These are phyloP conservation scores for grape (Vitis vinifera) DNA, from an alignment of 164 flowering plant genomes.

Conservation along the genomic window ASM3070453v1 NC_081806.1:6158501-6159000, in stretches of 20 bases:
- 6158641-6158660: neutral
- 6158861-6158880: slow-evolving; percentile 2
- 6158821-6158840: slow-evolving; percentile 31
- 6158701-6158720: neutral
- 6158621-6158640: neutral
- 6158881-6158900: neutral
- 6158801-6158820: slow-evolving; percentile 24
- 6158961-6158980: slow-evolving; percentile 21
- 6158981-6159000: slow-evolving; percentile 24
- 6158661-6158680: neutral
- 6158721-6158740: neutral
- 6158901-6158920: neutral
- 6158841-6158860: slow-evolving; percentile 29
- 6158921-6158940: neutral
- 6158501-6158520: too few species aligned
- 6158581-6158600: neutral
- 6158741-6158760: slow-evolving; percentile 28
- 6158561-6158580: neutral
- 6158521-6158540: neutral
- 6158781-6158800: slow-evolving; percentile 23
- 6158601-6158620: neutral
- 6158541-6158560: neutral
- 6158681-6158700: neutral
- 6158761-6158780: slow-evolving; percentile 21
- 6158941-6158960: neutral